These are phyloP conservation scores for Cydonia oblonga DNA, from an alignment of 331 rosid genomes.

Conservation along the genomic window DNA sequence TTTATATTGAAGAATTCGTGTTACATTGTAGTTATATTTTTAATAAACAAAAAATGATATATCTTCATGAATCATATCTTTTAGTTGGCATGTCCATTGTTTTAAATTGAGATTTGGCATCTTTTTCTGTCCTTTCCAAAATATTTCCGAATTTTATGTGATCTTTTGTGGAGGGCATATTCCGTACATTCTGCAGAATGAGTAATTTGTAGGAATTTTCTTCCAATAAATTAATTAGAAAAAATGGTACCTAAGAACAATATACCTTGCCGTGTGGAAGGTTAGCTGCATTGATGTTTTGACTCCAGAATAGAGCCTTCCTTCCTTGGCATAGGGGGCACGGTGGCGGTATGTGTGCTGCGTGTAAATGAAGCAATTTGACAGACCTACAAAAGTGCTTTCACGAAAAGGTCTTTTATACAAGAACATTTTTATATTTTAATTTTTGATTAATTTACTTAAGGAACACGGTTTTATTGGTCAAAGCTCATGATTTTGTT, in stretches of 20 bases:
- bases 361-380: slow-evolving; percentile 1
- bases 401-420: not conserved
- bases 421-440: not conserved
- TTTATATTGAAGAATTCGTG: too few species aligned
- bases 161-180: not conserved
- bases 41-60: too few species aligned
- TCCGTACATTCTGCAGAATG: not conserved
- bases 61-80: not conserved
- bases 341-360: not conserved
- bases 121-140: not conserved
- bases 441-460: not conserved
- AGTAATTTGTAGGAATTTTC: not conserved
- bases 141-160: not conserved
- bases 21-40: too few species aligned
- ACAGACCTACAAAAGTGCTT: not conserved
- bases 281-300: not conserved
- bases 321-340: not conserved
- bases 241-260: not conserved
- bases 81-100: not conserved
- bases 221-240: not conserved
- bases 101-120: not conserved
- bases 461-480: not conserved
- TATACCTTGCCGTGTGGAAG: not conserved
- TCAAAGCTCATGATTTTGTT: not conserved
- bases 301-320: not conserved